Evolutionary conservation across 2,329 filamentous ascomycete genomes (phyloP).

Genomic region (Aspergillus hiratsukae): DNA sequence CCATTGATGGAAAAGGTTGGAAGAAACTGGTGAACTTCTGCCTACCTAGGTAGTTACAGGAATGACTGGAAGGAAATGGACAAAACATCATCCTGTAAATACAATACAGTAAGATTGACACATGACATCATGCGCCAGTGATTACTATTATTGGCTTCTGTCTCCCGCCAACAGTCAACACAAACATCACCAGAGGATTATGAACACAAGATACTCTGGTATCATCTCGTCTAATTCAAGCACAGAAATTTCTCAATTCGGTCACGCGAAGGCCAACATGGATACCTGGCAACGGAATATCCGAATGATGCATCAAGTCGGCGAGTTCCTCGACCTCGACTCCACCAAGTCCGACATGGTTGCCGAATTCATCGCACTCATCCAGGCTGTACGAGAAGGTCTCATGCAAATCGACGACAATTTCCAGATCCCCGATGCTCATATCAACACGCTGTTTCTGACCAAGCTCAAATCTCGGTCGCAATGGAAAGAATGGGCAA

Average conservation of each 20-base stretch:
- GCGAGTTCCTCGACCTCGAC: conserved; percentile 26
- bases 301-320: conserved; percentile 25
- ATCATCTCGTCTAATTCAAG: neutral
- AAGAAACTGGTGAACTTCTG: neutral
- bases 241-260: neutral
- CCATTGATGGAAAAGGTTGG: neutral
- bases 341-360: conserved; percentile 20
- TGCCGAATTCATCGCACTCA: conserved; percentile 24
- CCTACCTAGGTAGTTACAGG: neutral
- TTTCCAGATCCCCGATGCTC: conserved; percentile 20
- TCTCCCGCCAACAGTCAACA: neutral
- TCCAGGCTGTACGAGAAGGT: conserved; percentile 25
- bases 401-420: conserved; percentile 22
- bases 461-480: conserved; percentile 22
- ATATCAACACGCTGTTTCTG: conserved; percentile 23
- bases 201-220: neutral
- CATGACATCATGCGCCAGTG: neutral
- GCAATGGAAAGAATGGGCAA: conserved; percentile 24
- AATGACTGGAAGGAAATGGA: neutral
- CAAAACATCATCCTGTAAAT: neutral
- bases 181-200: neutral
- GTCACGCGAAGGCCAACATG: neutral
- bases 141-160: neutral
- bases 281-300: conserved; percentile 20
- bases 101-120: neutral